A percentile compares a stretch with the other conserved stretches of the same genome.
Evolutionary conservation across 495 filamentous ascomycete species (phyloP).

Genomic region (Talaromyces liani): DNA sequence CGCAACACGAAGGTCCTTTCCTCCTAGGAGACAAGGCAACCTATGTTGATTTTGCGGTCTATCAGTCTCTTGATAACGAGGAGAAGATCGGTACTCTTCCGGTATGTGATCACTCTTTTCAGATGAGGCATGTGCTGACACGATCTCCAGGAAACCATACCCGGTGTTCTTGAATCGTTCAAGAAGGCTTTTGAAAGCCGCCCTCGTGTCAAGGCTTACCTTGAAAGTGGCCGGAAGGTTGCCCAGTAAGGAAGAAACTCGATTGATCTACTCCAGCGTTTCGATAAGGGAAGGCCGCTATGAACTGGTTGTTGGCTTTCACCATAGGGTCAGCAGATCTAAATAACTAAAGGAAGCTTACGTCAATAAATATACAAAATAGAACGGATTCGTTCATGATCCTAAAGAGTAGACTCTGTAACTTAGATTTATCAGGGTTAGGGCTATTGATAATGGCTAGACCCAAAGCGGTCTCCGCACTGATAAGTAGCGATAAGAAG

Average conservation of each 20-base stretch:
- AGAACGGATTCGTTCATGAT: background rate
- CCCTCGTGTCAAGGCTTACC: slow-evolving; percentile 5
- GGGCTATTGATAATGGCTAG: background rate
- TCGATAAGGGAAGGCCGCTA: background rate
- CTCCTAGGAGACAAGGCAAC: slow-evolving; percentile 24
- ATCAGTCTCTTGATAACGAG: slow-evolving; percentile 27
- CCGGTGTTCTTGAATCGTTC: background rate
- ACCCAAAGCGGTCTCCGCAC: background rate
- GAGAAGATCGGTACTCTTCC: slow-evolving; percentile 6
- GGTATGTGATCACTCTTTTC: background rate
- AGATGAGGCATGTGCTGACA: background rate
- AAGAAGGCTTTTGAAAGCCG: slow-evolving; percentile 2
- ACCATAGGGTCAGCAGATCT: background rate
- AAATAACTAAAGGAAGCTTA: background rate
- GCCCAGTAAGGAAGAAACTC: background rate
- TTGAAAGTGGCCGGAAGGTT: slow-evolving; percentile 7
- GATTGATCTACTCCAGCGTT: background rate
- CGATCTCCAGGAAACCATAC: background rate
- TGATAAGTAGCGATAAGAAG: slow-evolving; percentile 2
- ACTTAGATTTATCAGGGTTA: background rate
- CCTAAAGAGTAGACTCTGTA: background rate
- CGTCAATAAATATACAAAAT: background rate
- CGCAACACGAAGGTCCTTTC: slow-evolving; percentile 19
- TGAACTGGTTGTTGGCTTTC: background rate
- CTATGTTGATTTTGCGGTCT: slow-evolving; percentile 30